A percentile compares a stretch with the other conserved stretches of the same genome.
phyloP scores from a whole-genome alignment of 1,284 basidiomycete species.

The Puccinia triticina region DNA sequence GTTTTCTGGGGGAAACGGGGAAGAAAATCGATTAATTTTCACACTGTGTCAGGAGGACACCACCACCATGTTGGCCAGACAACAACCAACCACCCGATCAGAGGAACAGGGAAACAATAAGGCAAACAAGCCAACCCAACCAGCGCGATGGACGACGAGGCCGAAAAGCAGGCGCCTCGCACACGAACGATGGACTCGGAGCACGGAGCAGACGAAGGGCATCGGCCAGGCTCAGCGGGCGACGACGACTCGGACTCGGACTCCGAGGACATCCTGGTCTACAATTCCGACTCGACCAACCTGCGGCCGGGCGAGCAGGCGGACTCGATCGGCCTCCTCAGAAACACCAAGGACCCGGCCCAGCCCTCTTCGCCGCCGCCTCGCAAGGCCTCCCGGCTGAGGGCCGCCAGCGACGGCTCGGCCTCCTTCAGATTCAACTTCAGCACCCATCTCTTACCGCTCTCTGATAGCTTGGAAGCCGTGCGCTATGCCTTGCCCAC shows the following conservation, averaged over 20 bases:
- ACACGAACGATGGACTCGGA: too few relatives aligned
- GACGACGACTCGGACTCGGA: not conserved
- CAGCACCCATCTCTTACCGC: constrained; percentile 30
- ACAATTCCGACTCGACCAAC: not conserved
- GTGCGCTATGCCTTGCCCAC: constrained; percentile 1
- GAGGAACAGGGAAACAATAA: not conserved
- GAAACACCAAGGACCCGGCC: not conserved
- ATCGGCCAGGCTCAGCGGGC: too few relatives aligned
- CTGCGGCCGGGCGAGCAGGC: not conserved
- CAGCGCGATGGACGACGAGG: not conserved
- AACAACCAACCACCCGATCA: too few relatives aligned
- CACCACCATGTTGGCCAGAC: not conserved
- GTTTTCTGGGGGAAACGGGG: too few relatives aligned
- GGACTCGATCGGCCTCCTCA: not conserved
- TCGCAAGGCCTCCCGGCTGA: not conserved
- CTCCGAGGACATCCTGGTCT: constrained; percentile 16
- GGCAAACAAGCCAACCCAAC: not conserved
- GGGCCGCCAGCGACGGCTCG: not conserved
- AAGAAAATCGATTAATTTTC: too few relatives aligned
- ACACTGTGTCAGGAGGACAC: too few relatives aligned
- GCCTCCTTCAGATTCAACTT: constrained; percentile 39
- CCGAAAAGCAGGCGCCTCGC: not conserved
- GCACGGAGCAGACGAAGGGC: too few relatives aligned
- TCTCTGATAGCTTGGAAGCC: constrained; percentile 25
- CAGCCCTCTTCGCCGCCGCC: not conserved